Evolutionary conservation across 2,329 filamentous ascomycete genomes (phyloP).

Genomic region (Ophiostoma sp.): DNA sequence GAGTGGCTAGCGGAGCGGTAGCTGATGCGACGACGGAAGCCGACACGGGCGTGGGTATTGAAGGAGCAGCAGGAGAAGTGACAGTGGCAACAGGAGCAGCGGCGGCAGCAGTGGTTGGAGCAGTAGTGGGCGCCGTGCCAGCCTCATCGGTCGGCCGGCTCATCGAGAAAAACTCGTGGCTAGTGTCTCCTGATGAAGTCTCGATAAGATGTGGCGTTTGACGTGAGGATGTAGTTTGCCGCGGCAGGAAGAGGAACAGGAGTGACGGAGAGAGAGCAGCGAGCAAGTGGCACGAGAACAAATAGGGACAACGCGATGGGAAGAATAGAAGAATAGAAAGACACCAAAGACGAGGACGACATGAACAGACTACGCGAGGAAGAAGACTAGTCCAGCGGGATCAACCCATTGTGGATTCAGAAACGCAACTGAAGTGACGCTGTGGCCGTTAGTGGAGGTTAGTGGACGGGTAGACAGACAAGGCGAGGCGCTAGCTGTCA

Average conservation of each 20-base stretch:
- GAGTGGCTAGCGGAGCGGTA: neutral
- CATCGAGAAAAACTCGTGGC: neutral
- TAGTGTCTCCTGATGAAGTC: no score
- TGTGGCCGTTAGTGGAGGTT: no score
- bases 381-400: neutral
- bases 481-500: neutral
- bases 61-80: neutral
- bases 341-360: neutral
- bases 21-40: neutral
- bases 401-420: conserved; percentile 1
- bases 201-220: neutral
- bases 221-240: no score
- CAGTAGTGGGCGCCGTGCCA: neutral
- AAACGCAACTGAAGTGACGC: neutral
- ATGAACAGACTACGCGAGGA: neutral
- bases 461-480: neutral
- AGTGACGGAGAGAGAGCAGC: no score
- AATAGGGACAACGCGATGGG: neutral
- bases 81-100: neutral
- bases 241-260: no score
- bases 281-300: no score
- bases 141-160: neutral
- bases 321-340: neutral
- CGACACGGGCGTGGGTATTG: neutral
- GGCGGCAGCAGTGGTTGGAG: neutral